Base-by-base conservation (phyloP, 352 stramenopile species). In the Pythium utonaiense region DNA sequence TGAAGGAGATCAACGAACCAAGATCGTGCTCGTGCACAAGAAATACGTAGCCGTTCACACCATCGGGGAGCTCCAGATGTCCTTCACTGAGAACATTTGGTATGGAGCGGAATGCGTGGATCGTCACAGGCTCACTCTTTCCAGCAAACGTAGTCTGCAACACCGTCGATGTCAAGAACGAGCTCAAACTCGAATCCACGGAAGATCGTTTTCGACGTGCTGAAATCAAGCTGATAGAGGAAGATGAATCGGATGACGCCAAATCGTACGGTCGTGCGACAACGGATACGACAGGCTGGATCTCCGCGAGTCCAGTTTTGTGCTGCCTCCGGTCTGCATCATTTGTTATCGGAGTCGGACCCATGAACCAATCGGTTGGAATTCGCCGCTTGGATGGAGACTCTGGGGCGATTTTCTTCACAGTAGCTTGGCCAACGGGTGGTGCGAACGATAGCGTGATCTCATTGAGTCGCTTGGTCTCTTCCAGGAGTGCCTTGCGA, bases 1-100 rank as follows among this genome's bases (percentile, higher is more conserved):
- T 88, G 47, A 91, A 95, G 24, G 73, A 83, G 25, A 95, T 93
- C 9, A 95, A 55, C 8, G 86, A 91, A 12, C 86, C 83, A 34
- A 93, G 68, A 30, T 95, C 86, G 40, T 91, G 86, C 51, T 93
- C 83, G 50, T 91, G 75, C 22, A 93, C 77, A 31, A 86, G 80
- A n/a, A 93, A 81, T 13, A 89, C 79, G 41, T 85, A 91, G 30
- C 78, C 80, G 57, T 91, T 90, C 17, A 93, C 67, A 19, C 86
- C 80, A 10, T 73, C 67, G 0, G 81, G 83, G 1, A 93, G 68
- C 36, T 93, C 82, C 47, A 91, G 80, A 53, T 93, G 82, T 2
- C 83, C 83, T 21, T 90, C 80, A 38, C 66, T 70, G 38, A 95
- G 55, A 28, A 52, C 49, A 22, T 45, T 38, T 27, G 79, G 78